These are phyloP conservation scores for Torulaspora maleeae DNA, from an alignment of 805 yeast genomes.

Conservation along the genomic window DNA sequence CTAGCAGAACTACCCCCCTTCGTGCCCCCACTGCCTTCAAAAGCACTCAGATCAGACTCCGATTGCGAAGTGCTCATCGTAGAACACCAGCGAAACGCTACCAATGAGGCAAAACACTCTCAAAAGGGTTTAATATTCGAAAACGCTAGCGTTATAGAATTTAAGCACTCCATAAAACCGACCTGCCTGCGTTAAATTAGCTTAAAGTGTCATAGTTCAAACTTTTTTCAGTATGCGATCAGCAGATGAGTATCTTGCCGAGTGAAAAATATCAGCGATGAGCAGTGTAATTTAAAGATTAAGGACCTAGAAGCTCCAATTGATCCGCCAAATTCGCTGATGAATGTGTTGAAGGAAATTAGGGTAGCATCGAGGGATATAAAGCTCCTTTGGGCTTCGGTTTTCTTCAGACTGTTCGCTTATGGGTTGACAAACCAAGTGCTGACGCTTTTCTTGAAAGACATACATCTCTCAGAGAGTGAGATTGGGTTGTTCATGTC, in stretches of 20 bases:
- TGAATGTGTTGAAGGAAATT: slow-evolving; percentile 27
- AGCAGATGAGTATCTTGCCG: neutral
- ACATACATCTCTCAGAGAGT: slow-evolving; percentile 50
- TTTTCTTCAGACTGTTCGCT: slow-evolving; percentile 64
- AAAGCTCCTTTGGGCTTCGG: slow-evolving; percentile 60
- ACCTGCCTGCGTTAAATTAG: neutral
- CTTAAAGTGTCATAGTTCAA: neutral
- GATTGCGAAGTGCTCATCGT: slow-evolving; percentile 15
- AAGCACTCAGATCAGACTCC: slow-evolving; percentile 13
- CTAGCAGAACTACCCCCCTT: slow-evolving; percentile 1
- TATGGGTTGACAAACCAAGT: slow-evolving; percentile 80
- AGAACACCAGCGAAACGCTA: neutral
- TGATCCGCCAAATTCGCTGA: neutral
- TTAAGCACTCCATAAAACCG: slow-evolving; percentile 1
- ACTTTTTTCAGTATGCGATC: neutral
- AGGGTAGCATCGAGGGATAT: slow-evolving; percentile 48
- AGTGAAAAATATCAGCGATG: slow-evolving; percentile 4
- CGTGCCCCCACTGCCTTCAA: slow-evolving; percentile 5
- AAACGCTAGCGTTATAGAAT: neutral
- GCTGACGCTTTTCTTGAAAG: slow-evolving; percentile 58
- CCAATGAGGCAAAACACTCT: neutral
- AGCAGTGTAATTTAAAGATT: neutral
- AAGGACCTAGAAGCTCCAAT: neutral
- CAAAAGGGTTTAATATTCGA: slow-evolving; percentile 1
- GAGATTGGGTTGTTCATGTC: slow-evolving; percentile 78